phyloP scores from a whole-genome alignment of 1,284 basidiomycete species.

The Ustilago cynodontis region DNA sequence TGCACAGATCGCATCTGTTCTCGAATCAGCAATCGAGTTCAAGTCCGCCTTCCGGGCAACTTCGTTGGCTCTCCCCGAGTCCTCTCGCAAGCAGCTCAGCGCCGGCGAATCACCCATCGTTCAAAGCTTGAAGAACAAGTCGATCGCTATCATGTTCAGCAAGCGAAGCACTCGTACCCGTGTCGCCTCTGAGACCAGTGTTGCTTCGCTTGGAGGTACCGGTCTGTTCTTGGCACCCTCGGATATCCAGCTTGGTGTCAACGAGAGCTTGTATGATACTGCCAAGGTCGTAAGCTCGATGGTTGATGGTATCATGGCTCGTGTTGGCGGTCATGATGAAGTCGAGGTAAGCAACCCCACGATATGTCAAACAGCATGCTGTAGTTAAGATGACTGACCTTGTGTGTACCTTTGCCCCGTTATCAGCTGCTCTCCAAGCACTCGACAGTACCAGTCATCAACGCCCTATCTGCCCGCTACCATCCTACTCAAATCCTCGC shows the following conservation, averaged over 20 bases:
- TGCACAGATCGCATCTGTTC: constrained; percentile 77
- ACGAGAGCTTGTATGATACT: constrained; percentile 87
- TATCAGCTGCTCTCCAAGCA: constrained; percentile 80
- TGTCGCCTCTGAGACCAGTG: constrained; percentile 82
- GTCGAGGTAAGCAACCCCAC: constrained; percentile 74
- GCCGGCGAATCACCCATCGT: constrained; percentile 43
- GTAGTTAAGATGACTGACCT: not conserved
- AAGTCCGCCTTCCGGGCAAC: constrained; percentile 76
- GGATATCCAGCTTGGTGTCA: constrained; percentile 96
- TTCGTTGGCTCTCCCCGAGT: constrained; percentile 68
- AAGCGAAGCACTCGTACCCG: constrained; percentile 95
- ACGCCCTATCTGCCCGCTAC: constrained; percentile 94
- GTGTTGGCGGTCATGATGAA: constrained; percentile 90
- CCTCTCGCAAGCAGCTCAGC: constrained; percentile 42
- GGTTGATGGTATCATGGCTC: constrained; percentile 96
- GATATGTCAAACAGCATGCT: not conserved
- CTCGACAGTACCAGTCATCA: constrained; percentile 92
- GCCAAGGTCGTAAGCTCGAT: constrained; percentile 87
- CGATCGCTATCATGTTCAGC: constrained; percentile 88
- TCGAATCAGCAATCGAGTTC: constrained; percentile 77
- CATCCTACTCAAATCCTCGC: constrained; percentile 97
- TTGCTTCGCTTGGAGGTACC: constrained; percentile 75
- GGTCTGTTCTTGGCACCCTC: constrained; percentile 89
- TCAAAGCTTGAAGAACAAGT: constrained; percentile 80
- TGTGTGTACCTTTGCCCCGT: not conserved